These are phyloP conservation scores for Microdochium trichocladiopsis DNA, from an alignment of 2,329 filamentous ascomycete species.

Conservation along the genomic window DNA sequence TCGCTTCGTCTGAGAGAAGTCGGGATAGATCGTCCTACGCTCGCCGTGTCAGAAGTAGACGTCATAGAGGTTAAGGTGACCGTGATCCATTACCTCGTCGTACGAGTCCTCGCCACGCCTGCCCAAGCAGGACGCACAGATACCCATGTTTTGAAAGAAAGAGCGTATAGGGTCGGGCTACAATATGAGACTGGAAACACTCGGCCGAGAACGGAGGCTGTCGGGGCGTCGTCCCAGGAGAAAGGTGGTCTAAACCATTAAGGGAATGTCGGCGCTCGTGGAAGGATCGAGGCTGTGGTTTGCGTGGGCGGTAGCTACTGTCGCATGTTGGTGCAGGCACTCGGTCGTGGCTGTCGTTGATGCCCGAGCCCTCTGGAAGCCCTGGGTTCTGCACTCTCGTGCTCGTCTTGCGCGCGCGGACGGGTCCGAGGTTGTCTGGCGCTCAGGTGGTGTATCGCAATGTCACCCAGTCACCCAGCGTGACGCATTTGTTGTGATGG, in stretches of 20 bases:
- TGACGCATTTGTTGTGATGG: no score
- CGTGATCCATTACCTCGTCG: conserved; percentile 40
- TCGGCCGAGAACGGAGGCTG: no score
- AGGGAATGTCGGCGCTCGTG: neutral
- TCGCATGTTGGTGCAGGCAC: neutral
- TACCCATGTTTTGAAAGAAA: conserved; percentile 40
- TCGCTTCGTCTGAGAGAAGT: conserved; percentile 54
- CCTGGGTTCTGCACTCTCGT: no score
- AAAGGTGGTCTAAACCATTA: no score
- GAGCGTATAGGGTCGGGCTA: neutral
- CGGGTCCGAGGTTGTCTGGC: no score
- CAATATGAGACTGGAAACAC: neutral
- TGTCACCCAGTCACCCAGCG: no score
- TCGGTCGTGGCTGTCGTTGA: neutral
- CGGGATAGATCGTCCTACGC: conserved; percentile 49
- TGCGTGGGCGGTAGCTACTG: neutral
- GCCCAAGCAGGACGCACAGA: conserved; percentile 55
- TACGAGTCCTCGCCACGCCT: conserved; percentile 40
- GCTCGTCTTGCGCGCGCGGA: no score
- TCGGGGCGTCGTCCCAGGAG: no score
- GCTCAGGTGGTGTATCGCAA: no score
- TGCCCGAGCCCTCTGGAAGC: no score
- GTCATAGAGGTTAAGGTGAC: neutral
- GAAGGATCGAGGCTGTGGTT: neutral
- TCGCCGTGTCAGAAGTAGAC: conserved; percentile 4